Percentiles rank a stretch among this genome's conserved stretches.
Conservation (phyloP, 345 rosid genomes). For the Ricinus communis region DNA sequence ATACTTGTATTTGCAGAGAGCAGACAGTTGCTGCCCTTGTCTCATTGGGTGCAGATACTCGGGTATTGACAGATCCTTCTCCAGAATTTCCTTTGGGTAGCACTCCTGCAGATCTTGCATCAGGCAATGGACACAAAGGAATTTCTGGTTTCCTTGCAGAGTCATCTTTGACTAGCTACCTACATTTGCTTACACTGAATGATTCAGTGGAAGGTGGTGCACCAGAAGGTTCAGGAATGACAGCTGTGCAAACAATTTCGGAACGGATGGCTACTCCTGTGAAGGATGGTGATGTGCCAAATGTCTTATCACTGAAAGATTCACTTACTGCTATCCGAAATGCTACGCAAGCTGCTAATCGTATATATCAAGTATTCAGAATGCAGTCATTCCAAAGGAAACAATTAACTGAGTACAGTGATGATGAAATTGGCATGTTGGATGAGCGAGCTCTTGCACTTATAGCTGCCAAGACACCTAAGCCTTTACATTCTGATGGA, state of each 20-base stretch:
- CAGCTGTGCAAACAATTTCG: constrained; percentile 61
- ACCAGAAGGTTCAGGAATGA: constrained; percentile 33
- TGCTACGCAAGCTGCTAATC: constrained; percentile 93
- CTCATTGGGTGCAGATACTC: constrained; percentile 70
- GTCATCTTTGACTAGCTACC: constrained; percentile 70
- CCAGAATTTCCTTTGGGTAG: constrained; percentile 76
- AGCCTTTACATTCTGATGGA: constrained; percentile 42
- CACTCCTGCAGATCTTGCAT: constrained; percentile 92
- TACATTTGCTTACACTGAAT: constrained; percentile 56
- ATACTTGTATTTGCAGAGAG: constrained; percentile 57
- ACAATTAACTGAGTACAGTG: constrained; percentile 47
- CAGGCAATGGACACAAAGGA: constrained; percentile 82
- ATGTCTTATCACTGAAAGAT: constrained; percentile 70
- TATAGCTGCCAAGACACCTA: constrained; percentile 47
- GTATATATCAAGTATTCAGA: constrained; percentile 77
- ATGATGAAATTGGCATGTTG: constrained; percentile 39
- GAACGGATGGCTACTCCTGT: constrained; percentile 66
- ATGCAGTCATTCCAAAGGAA: constrained; percentile 83
- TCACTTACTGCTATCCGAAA: constrained; percentile 83
- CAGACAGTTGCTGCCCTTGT: constrained; percentile 74
- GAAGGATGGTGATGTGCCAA: constrained; percentile 50
- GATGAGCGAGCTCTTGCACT: constrained; percentile 60
- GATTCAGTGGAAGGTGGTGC: constrained; percentile 48
- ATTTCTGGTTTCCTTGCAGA: constrained; percentile 93
- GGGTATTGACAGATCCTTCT: constrained; percentile 73